Base-by-base conservation (phyloP, 371 early-diverging fungal species). In the Syncephalastrum monosporum region DNA sequence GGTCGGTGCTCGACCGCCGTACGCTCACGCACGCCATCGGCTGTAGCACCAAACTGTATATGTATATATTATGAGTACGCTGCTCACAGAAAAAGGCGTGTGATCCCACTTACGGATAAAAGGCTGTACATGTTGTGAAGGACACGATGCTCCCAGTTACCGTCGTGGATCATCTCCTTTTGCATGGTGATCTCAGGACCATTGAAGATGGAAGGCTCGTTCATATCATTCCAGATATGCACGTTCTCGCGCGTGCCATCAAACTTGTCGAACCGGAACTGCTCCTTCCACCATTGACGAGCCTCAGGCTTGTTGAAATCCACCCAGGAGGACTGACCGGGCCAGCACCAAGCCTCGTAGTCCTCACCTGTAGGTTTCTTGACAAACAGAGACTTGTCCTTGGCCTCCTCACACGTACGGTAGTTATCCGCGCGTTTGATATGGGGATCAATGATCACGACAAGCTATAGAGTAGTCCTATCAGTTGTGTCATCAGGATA, bases 361-460 rank as follows among this genome's bases (percentile, higher is more conserved):
- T 84, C 85, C 17, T 54, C 57, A n/a, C 86, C 87, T 48, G 85
- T 80, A 16, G 80, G 74, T 50, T 86, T 80, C 65, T 94, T 91
- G 55, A 96, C 88, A 65, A 94, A 92, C 44, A 92, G 68, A 14
- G 84, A 87, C 42, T 82, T 47, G 5, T 86, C 85, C 38, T 76
- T 75, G 38, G 90, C 96, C 56, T 94, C 89, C 57, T 92, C 85
- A 47, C 82, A 90, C 12, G 96, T 77, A 52, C 74, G 66, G 60
- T 92, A 99, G 41, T 69, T 68, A 29, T 82, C 72, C 43, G 92
- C 93, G 12, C 81, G 80, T 69, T 98, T 99, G 72, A 99, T 89
- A 68, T 99, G 99, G 10, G 99, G 99, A 74, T 99, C 99, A 48
- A 97, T 84, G 59, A 99, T 96, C 1, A 89, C 91, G 17, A 99